phyloP scores from a whole-genome alignment of 192 early-diverging fungal species.

The Backusella mclennaniae region DNA sequence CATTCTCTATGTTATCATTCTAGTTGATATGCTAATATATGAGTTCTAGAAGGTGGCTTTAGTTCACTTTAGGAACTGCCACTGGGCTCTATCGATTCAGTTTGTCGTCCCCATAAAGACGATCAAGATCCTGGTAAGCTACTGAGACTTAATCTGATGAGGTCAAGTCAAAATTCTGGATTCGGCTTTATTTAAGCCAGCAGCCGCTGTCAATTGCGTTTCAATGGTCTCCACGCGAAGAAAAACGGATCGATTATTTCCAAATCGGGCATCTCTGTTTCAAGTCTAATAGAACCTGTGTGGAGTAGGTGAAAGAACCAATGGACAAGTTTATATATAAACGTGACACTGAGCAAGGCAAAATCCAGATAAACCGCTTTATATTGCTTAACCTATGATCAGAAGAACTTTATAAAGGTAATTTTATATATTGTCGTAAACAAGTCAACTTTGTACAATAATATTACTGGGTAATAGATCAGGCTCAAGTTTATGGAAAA shows the following conservation, averaged over 20 bases:
- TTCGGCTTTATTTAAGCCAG: neutral
- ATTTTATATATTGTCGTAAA: neutral
- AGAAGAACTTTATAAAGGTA: neutral
- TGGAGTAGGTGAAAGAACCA: neutral
- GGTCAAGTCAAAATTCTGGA: neutral
- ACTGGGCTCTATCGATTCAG: neutral
- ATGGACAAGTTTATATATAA: neutral
- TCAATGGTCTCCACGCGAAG: neutral
- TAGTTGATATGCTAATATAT: neutral
- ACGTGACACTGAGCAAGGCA: neutral
- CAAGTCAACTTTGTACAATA: neutral
- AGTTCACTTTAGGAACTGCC: neutral
- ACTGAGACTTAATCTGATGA: neutral
- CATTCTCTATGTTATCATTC: neutral
- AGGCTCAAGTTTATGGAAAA: neutral
- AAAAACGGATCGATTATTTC: neutral
- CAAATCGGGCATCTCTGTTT: neutral
- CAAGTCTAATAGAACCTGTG: neutral
- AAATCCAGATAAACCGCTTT: neutral
- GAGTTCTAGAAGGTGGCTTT: neutral
- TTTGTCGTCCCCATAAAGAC: neutral
- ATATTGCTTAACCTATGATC: neutral
- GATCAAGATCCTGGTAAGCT: neutral
- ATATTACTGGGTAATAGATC: neutral
- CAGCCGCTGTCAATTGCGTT: neutral